Conservation (phyloP, 345 rosid genomes). For the Rhizophora apiculata region DNA sequence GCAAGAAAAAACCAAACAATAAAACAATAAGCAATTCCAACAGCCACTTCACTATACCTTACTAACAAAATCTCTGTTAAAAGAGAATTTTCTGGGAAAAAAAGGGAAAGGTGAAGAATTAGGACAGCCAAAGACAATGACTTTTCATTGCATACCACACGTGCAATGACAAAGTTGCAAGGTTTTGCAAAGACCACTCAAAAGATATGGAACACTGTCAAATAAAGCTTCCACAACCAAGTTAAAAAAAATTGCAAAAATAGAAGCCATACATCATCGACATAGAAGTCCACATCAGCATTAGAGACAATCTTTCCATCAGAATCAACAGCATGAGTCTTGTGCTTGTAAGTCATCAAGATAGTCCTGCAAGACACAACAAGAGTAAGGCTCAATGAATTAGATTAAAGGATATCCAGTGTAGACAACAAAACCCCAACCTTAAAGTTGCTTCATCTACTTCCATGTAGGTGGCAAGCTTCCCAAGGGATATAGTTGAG, state of each 20-base stretch:
- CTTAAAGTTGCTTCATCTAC: constrained; percentile 88
- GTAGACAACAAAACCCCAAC: constrained; percentile 26
- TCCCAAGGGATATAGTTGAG: constrained; percentile 75
- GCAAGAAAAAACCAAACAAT: no score
- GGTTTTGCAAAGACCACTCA: neutral
- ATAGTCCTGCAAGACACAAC: constrained; percentile 57
- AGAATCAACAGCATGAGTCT: constrained; percentile 84
- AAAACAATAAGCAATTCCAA: no score
- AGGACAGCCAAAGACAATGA: no score
- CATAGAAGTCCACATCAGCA: constrained; percentile 90
- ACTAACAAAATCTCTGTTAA: no score
- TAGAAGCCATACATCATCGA: constrained; percentile 58
- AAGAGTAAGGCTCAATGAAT: neutral
- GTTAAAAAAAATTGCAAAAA: neutral
- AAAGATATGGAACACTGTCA: neutral
- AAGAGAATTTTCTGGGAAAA: no score
- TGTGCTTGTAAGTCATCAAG: constrained; percentile 92
- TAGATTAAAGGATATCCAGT: neutral
- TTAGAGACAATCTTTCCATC: constrained; percentile 75
- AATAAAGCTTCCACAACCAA: neutral
- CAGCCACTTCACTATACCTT: no score
- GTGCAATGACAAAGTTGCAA: neutral
- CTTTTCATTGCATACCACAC: no score
- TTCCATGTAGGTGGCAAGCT: constrained; percentile 93
- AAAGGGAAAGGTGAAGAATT: no score